Evolutionary conservation across 1,284 basidiomycete genomes (phyloP).

Genomic region (Trametes pubescens): DNA sequence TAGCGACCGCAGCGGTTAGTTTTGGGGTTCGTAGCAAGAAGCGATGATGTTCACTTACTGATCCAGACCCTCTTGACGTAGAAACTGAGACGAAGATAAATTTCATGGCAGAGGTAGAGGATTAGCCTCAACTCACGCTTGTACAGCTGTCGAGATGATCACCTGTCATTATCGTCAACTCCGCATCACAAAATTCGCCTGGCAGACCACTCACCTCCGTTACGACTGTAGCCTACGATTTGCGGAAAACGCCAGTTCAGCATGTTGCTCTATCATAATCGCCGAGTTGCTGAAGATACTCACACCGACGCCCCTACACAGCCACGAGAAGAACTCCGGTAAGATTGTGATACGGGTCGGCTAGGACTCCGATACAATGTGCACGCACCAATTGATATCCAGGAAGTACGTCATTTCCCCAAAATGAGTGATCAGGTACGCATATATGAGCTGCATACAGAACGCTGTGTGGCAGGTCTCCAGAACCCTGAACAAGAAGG

Average conservation of each 20-base stretch:
- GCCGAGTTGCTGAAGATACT: background rate
- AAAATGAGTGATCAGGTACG: conserved; percentile 26
- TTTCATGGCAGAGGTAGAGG: background rate
- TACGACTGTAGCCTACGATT: conserved; percentile 21
- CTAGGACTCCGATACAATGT: background rate
- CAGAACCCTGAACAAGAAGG: conserved; percentile 19
- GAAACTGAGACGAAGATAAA: conserved; percentile 12
- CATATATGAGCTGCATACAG: conserved; percentile 31
- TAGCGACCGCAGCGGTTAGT: background rate
- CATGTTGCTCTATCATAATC: background rate
- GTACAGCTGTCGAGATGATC: conserved; percentile 25
- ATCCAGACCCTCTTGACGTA: conserved; percentile 32
- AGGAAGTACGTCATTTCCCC: conserved; percentile 21
- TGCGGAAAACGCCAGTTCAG: background rate
- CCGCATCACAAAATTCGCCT: background rate
- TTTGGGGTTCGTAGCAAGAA: background rate
- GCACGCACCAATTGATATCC: conserved; percentile 27
- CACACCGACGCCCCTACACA: conserved; percentile 26
- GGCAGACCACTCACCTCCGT: conserved; percentile 8
- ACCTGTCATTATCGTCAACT: conserved; percentile 1
- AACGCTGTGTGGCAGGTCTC: conserved; percentile 33
- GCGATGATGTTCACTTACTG: conserved; percentile 14
- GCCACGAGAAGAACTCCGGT: background rate
- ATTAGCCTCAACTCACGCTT: conserved; percentile 12
- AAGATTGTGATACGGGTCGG: background rate